A percentile compares a stretch with the other conserved stretches of the same genome.
These are phyloP conservation scores for Penicillium lividum DNA, from an alignment of 495 filamentous ascomycete species.

Conservation along the genomic window DNA sequence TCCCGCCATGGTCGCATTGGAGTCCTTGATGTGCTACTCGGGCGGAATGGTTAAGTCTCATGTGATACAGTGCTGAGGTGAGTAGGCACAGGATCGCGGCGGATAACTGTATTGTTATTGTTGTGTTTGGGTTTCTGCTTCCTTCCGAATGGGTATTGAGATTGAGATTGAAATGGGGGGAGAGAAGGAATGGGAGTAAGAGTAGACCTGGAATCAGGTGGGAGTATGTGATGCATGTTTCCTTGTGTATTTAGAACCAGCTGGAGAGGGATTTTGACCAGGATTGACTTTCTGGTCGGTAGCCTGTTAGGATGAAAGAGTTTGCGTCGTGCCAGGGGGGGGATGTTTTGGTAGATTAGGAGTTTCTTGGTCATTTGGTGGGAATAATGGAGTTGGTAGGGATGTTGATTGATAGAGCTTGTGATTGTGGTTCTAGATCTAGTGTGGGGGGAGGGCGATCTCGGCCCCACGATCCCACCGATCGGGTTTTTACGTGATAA, in stretches of 20 bases:
- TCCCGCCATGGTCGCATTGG: slow-evolving; percentile 24
- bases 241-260: slow-evolving; percentile 34
- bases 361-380: not conserved
- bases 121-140: too few relatives aligned
- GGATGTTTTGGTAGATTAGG: slow-evolving; percentile 12
- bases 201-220: slow-evolving; percentile 28
- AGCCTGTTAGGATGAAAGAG: slow-evolving; percentile 36
- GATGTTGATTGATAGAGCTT: too few relatives aligned
- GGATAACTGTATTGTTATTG: slow-evolving; percentile 15
- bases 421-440: too few relatives aligned
- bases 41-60: slow-evolving; percentile 18
- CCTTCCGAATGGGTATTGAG: too few relatives aligned
- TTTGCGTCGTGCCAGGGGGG: slow-evolving; percentile 38
- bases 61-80: slow-evolving; percentile 25
- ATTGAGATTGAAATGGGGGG: too few relatives aligned
- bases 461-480: not conserved
- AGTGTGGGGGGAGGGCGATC: not conserved
- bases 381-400: not conserved
- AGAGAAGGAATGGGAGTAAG: not conserved
- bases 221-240: slow-evolving; percentile 34
- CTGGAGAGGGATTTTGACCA: slow-evolving; percentile 28
- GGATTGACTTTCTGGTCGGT: slow-evolving; percentile 39
- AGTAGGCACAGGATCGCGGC: slow-evolving; percentile 15
- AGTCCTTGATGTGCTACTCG: slow-evolving; percentile 12
- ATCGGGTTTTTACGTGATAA: too few relatives aligned